Evolutionary conservation across 225 moss, liverwort and hornwort species (phyloP).

Genomic region (Straminergon stramineum): DNA sequence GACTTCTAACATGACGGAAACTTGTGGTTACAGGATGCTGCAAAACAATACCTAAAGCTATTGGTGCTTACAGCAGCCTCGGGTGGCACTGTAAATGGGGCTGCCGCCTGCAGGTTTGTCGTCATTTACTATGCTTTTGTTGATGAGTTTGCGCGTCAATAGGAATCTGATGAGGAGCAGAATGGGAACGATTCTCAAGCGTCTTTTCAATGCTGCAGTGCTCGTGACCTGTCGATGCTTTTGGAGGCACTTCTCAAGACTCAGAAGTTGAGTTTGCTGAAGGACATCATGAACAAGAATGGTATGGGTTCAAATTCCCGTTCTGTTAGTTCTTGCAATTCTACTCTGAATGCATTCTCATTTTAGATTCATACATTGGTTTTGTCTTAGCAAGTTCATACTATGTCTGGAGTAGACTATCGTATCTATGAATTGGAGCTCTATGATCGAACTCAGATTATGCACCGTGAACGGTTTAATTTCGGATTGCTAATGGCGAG

Average conservation of each 20-base stretch:
- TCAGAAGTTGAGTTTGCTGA: slow-evolving; percentile 45
- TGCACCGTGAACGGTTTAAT: not conserved
- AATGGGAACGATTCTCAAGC: not conserved
- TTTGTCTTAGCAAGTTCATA: not conserved
- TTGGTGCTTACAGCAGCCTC: slow-evolving; percentile 68
- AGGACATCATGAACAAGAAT: slow-evolving; percentile 75
- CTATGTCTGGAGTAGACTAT: not conserved
- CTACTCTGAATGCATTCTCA: not conserved
- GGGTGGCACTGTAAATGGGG: slow-evolving; percentile 54
- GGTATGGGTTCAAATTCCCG: slow-evolving; percentile 20
- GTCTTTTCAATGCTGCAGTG: slow-evolving; percentile 26
- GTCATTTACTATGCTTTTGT: not conserved
- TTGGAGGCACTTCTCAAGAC: slow-evolving; percentile 81
- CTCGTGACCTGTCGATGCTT: slow-evolving; percentile 74
- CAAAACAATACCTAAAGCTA: slow-evolving; percentile 67
- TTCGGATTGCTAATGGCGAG: not conserved
- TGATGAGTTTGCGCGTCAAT: not conserved
- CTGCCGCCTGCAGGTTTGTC: slow-evolving; percentile 68
- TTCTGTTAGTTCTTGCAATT: not conserved
- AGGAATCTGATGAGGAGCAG: not conserved
- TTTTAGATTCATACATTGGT: not conserved
- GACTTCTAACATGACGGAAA: not conserved
- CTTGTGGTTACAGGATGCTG: slow-evolving; percentile 55
- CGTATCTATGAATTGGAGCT: not conserved
- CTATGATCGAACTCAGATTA: not conserved